Percentiles rank a stretch among this genome's conserved stretches.
Evolutionary conservation across 1,139 yeast genomes (phyloP).

Genomic region (Pichia sp.): DNA sequence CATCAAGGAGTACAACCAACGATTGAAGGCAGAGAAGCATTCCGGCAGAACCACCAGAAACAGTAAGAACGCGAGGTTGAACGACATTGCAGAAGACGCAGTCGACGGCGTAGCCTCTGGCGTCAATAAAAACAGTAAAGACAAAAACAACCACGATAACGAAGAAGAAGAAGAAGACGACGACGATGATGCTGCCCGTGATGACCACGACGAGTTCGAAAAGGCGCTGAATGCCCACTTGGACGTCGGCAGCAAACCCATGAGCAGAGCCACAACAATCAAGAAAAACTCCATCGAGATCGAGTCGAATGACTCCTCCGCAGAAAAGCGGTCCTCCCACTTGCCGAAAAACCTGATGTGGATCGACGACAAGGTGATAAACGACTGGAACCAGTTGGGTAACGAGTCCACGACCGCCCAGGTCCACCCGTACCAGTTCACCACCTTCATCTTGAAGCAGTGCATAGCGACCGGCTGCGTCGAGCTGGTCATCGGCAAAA

Average conservation of each 20-base stretch:
- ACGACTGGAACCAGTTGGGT: constrained; percentile 77
- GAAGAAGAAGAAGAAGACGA: constrained; percentile 8
- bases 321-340: constrained; percentile 25
- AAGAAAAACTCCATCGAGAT: constrained; percentile 39
- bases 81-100: constrained; percentile 12
- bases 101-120: constrained; percentile 1
- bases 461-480: constrained; percentile 85
- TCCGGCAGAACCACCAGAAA: constrained; percentile 5
- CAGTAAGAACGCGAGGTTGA: constrained; percentile 2
- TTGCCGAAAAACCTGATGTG: constrained; percentile 78
- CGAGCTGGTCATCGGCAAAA: constrained; percentile 80
- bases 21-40: constrained; percentile 2
- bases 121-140: not conserved
- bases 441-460: constrained; percentile 71
- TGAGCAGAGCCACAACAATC: constrained; percentile 32
- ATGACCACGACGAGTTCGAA: not conserved
- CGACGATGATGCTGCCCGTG: not conserved
- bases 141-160: constrained; percentile 11
- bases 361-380: constrained; percentile 65
- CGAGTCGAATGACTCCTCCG: constrained; percentile 29
- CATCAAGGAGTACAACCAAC: constrained; percentile 6
- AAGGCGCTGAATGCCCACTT: constrained; percentile 8
- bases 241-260: constrained; percentile 22
- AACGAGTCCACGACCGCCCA: constrained; percentile 90
- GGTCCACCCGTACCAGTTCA: constrained; percentile 92